These are phyloP conservation scores for Polyplosphaeria fusca DNA, from an alignment of 495 filamentous ascomycete species.

Conservation along the genomic window DNA sequence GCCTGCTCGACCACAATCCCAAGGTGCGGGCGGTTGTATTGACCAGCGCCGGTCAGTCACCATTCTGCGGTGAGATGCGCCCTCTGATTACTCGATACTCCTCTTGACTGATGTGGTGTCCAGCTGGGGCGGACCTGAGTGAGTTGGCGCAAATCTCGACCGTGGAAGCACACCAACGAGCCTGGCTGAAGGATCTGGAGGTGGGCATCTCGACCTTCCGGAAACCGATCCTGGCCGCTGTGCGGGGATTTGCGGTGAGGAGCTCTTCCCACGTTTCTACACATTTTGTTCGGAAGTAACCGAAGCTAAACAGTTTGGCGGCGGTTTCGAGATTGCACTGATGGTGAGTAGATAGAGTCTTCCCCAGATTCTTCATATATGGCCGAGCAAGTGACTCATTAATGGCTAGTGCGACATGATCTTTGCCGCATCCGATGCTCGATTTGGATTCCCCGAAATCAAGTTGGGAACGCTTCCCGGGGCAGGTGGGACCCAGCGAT, in stretches of 20 bases:
- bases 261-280: background rate
- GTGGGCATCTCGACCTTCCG: conserved; percentile 31
- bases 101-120: background rate
- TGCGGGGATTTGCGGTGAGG: conserved; percentile 20
- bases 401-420: conserved; percentile 44
- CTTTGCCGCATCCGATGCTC: conserved; percentile 36
- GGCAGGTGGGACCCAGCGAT: conserved; percentile 45
- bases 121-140: conserved; percentile 43
- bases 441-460: conserved; percentile 47
- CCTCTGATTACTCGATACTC: too few species aligned
- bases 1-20: conserved; percentile 6
- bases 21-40: conserved; percentile 12
- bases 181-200: conserved; percentile 42
- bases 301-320: conserved; percentile 21
- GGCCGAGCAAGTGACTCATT: background rate
- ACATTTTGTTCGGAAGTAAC: conserved; percentile 7
- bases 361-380: background rate
- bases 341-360: conserved; percentile 8
- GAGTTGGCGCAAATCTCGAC: conserved; percentile 40
- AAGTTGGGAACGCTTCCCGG: conserved; percentile 47
- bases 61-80: conserved; percentile 12
- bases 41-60: conserved; percentile 8
- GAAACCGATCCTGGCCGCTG: conserved; percentile 18
- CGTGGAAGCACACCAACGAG: conserved; percentile 31
- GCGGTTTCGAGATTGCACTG: conserved; percentile 28